Evolutionary conservation across 192 early-diverging fungal species (phyloP).

Genomic region (Dimargaris xerosporica): DNA sequence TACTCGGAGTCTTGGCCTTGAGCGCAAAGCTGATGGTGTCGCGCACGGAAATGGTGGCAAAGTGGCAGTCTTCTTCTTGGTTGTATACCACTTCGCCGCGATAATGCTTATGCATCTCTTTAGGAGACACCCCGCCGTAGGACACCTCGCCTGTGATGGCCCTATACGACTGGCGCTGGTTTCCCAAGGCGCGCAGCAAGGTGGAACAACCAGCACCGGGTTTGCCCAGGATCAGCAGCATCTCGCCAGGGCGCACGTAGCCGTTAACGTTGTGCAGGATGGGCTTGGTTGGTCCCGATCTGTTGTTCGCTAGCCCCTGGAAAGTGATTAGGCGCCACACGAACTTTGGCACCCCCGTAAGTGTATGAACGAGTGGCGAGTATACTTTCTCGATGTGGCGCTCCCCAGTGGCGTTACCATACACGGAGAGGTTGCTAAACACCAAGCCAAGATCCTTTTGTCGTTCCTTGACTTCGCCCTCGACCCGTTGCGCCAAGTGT

Average conservation of each 20-base stretch:
- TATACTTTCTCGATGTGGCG: slow-evolving; percentile 5
- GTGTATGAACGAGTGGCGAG: not conserved
- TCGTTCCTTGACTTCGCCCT: not conserved
- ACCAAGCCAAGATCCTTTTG: slow-evolving; percentile 28
- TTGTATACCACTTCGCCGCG: slow-evolving; percentile 38
- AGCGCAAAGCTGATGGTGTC: slow-evolving; percentile 67
- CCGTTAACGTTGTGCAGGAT: slow-evolving; percentile 43
- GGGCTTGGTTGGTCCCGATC: not conserved
- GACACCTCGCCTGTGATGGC: slow-evolving; percentile 33
- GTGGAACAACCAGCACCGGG: slow-evolving; percentile 55
- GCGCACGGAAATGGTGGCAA: slow-evolving; percentile 57
- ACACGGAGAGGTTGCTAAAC: slow-evolving; percentile 22
- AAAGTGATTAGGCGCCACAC: not conserved
- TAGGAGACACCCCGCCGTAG: slow-evolving; percentile 18
- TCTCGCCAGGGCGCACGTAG: slow-evolving; percentile 44
- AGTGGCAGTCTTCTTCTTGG: slow-evolving; percentile 54
- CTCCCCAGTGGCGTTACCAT: slow-evolving; percentile 13
- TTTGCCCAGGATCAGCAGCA: slow-evolving; percentile 49
- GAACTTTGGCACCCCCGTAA: not conserved
- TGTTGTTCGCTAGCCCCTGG: not conserved
- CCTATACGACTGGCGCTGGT: slow-evolving; percentile 31
- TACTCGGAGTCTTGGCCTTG: slow-evolving; percentile 44
- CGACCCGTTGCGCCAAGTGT: not conserved
- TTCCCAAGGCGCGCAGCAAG: slow-evolving; percentile 43
- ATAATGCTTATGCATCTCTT: slow-evolving; percentile 40